These are phyloP conservation scores for Verticillium nubilum DNA, from an alignment of 2,329 filamentous ascomycete genomes.

Conservation along the genomic window DNA sequence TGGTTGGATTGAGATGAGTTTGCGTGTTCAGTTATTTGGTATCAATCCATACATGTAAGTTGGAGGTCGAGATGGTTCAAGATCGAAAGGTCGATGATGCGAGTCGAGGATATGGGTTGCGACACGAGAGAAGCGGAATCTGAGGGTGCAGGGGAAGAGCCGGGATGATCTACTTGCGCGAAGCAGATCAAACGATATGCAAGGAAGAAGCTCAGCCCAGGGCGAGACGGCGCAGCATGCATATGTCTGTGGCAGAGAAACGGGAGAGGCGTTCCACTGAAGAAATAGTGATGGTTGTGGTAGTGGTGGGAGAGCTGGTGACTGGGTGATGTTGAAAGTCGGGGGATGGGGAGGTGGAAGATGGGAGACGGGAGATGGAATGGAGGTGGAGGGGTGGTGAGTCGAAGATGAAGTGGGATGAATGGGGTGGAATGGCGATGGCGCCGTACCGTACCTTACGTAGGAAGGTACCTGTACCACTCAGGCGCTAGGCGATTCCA, in stretches of 20 bases:
- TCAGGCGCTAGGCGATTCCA: no score
- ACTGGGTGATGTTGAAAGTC: constrained; percentile 17
- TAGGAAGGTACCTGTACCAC: neutral
- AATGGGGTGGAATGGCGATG: neutral
- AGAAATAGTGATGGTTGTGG: neutral
- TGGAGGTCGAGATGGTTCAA: neutral
- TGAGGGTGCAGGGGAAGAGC: neutral
- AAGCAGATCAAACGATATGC: neutral
- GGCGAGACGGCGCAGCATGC: neutral
- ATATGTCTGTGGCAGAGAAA: constrained; percentile 9
- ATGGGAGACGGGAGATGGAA: no score
- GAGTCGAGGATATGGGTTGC: neutral
- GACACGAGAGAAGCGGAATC: neutral
- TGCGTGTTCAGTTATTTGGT: neutral
- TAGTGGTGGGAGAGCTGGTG: neutral
- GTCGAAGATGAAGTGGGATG: neutral
- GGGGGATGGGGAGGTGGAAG: constrained; percentile 11
- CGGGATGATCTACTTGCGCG: neutral
- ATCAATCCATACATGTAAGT: neutral
- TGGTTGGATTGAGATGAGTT: neutral
- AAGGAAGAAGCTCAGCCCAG: neutral
- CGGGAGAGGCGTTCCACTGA: neutral
- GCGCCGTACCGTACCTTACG: neutral
- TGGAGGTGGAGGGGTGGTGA: neutral
- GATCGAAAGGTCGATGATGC: neutral